These are phyloP conservation scores for Aspergillus glaucus DNA, from an alignment of 2,329 filamentous ascomycete species.

Conservation along the genomic window DNA sequence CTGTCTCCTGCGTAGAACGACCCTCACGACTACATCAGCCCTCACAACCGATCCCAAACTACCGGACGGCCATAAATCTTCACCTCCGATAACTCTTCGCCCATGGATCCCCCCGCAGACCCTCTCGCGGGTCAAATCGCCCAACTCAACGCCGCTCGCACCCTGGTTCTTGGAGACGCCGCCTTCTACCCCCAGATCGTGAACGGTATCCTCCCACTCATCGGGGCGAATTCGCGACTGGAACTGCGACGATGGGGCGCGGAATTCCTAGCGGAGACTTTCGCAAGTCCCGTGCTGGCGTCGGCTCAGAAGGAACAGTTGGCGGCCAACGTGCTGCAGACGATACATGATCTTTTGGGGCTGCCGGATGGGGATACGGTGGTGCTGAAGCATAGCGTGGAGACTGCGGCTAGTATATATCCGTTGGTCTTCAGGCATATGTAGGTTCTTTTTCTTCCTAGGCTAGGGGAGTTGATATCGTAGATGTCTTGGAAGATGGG, in stretches of 20 bases:
- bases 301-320: constrained; percentile 73
- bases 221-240: constrained; percentile 65
- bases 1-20: not conserved
- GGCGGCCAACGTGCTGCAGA: constrained; percentile 70
- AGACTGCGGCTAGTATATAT: constrained; percentile 87
- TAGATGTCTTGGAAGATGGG: constrained; percentile 11
- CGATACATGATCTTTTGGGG: constrained; percentile 63
- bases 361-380: constrained; percentile 68
- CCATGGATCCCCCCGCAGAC: constrained; percentile 51
- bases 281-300: constrained; percentile 80
- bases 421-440: constrained; percentile 87
- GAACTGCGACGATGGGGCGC: constrained; percentile 92
- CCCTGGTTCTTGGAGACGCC: constrained; percentile 79
- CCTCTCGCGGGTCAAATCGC: constrained; percentile 69
- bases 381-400: constrained; percentile 79
- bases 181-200: constrained; percentile 89
- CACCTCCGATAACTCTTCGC: constrained; percentile 8
- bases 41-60: not conserved
- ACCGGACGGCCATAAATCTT: not conserved
- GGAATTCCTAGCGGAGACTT: constrained; percentile 92
- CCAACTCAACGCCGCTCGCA: constrained; percentile 84
- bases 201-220: constrained; percentile 85
- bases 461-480: constrained; percentile 5
- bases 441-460: constrained; percentile 52
- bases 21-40: not conserved